Evolutionary conservation across 306 rosid genomes (phyloP), one percentile per base, ranked within the genome.

Genomic region (Cicer judaicum): DNA sequence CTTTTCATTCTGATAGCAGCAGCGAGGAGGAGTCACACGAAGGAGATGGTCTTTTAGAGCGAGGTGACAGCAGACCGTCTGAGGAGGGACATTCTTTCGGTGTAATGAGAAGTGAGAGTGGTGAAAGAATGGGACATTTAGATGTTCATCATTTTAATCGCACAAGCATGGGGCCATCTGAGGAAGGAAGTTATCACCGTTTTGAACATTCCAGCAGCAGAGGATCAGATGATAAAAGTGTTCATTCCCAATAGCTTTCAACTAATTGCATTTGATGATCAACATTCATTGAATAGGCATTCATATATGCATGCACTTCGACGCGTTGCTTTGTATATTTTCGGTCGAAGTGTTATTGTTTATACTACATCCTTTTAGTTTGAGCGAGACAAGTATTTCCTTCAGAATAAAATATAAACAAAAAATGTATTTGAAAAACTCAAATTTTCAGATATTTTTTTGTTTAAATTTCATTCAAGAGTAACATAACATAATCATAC

Each of bases 51-150:
- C 5, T 61, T 57, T 70, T 61, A 1, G 70, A 80, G 10, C 76
- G 62, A 54, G 80, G 60, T 7, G 71, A 46, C 21, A 63, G 38
- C 65, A 77, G 75, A 62, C 54, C 48, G 10, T 80, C 79, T 24
- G 77, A 61, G 53, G 54, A 70, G 50, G 57, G 48, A 34, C 76
- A 38, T 43, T 64, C 87, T 47, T 40, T 71, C 36, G 80, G 79
- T 68, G 19, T 18, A 18, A 18, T 18, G 19, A 18, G 19, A 18
- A 18, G 19, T 64, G 60, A 41, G 9, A 73, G 67, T 44, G 67
- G 7, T 70, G 74, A 47, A 70, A 65, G 42, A 64, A n/a, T 54
- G 34, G 11, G 7, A 47, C 44, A 39, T 13, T 7, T 19, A 18
- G 50, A 46, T 0, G 64, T 66, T 43, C 83, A 70, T 42, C 40